Percentiles rank a stretch among this genome's conserved stretches.
These are phyloP conservation scores for Hemileccinum impolitum DNA, from an alignment of 768 basidiomycete species.

Conservation along the genomic window DNA sequence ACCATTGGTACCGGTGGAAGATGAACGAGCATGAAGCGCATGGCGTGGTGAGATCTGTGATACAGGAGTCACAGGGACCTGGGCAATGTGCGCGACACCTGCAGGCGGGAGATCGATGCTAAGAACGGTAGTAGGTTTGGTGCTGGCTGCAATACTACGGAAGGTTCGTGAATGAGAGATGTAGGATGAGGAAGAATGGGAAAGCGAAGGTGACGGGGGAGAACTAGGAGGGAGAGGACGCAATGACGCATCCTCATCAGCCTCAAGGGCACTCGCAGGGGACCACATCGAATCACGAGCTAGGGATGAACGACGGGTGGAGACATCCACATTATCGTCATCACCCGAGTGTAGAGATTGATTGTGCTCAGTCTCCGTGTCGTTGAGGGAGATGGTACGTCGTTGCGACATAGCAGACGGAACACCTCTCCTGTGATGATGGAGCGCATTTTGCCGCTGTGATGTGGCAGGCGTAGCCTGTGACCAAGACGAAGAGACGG, in stretches of 20 bases:
- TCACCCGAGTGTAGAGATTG: slow-evolving; percentile 35
- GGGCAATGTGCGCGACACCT: slow-evolving; percentile 90
- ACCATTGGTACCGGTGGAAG: slow-evolving; percentile 51
- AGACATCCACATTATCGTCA: slow-evolving; percentile 45
- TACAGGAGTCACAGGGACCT: slow-evolving; percentile 65
- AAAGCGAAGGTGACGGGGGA: slow-evolving; percentile 84
- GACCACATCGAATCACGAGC: slow-evolving; percentile 80
- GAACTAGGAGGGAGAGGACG: slow-evolving; percentile 86
- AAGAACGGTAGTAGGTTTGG: slow-evolving; percentile 93
- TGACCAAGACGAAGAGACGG: slow-evolving; percentile 29
- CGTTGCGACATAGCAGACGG: slow-evolving; percentile 35
- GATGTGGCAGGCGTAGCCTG: slow-evolving; percentile 17
- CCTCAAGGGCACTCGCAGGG: slow-evolving; percentile 70
- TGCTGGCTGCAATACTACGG: slow-evolving; percentile 79
- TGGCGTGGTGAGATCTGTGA: slow-evolving; percentile 49
- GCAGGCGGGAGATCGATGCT: slow-evolving; percentile 79
- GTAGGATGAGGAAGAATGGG: slow-evolving; percentile 79
- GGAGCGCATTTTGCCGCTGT: slow-evolving; percentile 23
- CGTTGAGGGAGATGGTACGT: slow-evolving; percentile 65
- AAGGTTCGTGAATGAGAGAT: slow-evolving; percentile 80
- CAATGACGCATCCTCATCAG: slow-evolving; percentile 92
- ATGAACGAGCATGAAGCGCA: slow-evolving; percentile 56
- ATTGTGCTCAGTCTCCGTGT: slow-evolving; percentile 45
- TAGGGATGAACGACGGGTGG: slow-evolving; percentile 51
- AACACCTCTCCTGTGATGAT: slow-evolving; percentile 17